Base-by-base conservation (phyloP, 768 basidiomycete species). In the Cubamyces sp. region DNA sequence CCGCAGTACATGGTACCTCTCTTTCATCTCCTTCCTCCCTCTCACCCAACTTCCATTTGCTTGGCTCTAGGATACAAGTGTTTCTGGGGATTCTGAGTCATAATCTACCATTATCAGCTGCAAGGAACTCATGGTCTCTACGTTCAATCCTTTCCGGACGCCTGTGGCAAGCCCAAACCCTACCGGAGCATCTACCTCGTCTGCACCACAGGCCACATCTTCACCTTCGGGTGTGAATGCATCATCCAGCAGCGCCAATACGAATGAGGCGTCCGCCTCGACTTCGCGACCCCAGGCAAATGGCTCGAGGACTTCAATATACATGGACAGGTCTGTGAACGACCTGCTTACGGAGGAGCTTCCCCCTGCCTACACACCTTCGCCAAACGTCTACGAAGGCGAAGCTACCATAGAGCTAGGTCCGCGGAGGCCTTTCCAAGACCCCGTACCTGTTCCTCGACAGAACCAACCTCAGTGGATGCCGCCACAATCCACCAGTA, bases 281-380 rank as follows among this genome's bases (percentile, higher is more conserved):
- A 9, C 1, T 6, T 9, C 34, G 34, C 34, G 5, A 34, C 9
- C 34, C 1, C 34, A 34, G 34, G 34, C 34, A 34, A 34, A 34
- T 34, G 34, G 18, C 18, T 25, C 42, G 21, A 39, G 46, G n/a
- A 57, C 12, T 30, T 42, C 61, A 28, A 9, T 19, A 9, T 52
- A 43, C 0, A 15, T 37, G 34, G 57, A 62, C 19, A 43, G 40
- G 37, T 61, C 60, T 16, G 61, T 57, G 57, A 66, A 54, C 41
- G 66, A 69, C 26, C 43, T 66, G 14, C 63, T 81, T 26, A 71
- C 75, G 2, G 87, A 86, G n/a, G 85, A 87, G 19, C 74, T 78
- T 12, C 90, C 90, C 0, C 91, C 91, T 0, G 84, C 90, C 0
- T 92, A 92, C 67, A 89, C 89, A 0, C 75, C 83, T 0, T 65